These are phyloP conservation scores for Lanmaoa pseudosensibilis DNA, from an alignment of 768 basidiomycete species.

Conservation along the genomic window DNA sequence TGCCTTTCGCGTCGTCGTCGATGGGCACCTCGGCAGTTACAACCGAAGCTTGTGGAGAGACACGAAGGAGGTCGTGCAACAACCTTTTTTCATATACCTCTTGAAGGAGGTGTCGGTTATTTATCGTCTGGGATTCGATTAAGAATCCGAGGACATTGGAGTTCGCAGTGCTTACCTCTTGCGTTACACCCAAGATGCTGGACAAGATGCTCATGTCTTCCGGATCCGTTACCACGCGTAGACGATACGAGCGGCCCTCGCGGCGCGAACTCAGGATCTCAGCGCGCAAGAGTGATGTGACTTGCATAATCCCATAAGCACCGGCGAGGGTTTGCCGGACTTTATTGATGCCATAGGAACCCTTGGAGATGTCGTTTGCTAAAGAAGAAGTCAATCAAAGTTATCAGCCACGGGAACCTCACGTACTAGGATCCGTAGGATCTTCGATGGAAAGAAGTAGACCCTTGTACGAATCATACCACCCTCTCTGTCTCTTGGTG, in stretches of 20 bases:
- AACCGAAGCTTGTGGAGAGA: conserved; percentile 27
- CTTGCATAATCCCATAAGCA: conserved; percentile 74
- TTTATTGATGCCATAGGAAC: conserved; percentile 79
- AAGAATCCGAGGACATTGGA: background rate
- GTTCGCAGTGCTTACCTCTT: conserved; percentile 57
- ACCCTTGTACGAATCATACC: conserved; percentile 61
- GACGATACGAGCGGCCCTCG: conserved; percentile 46
- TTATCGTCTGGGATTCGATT: conserved; percentile 54
- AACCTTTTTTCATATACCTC: conserved; percentile 62
- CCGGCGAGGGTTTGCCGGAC: conserved; percentile 85
- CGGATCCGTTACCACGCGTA: conserved; percentile 46
- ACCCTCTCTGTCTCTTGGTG: conserved; percentile 77
- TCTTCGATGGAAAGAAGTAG: conserved; percentile 86
- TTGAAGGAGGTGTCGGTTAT: conserved; percentile 66
- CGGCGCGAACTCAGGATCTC: conserved; percentile 59
- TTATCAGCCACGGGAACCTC: background rate
- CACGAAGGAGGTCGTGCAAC: conserved; percentile 60
- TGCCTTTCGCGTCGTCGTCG: conserved; percentile 6
- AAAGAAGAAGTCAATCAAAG: conserved; percentile 5
- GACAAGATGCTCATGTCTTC: conserved; percentile 78
- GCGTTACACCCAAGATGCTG: conserved; percentile 77
- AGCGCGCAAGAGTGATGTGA: conserved; percentile 65
- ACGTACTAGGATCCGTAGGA: conserved; percentile 84
- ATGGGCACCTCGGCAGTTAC: conserved; percentile 22
- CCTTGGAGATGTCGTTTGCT: conserved; percentile 94